phyloP scores from a whole-genome alignment of 192 early-diverging fungal species.

The Entomortierella chlamydospora region DNA sequence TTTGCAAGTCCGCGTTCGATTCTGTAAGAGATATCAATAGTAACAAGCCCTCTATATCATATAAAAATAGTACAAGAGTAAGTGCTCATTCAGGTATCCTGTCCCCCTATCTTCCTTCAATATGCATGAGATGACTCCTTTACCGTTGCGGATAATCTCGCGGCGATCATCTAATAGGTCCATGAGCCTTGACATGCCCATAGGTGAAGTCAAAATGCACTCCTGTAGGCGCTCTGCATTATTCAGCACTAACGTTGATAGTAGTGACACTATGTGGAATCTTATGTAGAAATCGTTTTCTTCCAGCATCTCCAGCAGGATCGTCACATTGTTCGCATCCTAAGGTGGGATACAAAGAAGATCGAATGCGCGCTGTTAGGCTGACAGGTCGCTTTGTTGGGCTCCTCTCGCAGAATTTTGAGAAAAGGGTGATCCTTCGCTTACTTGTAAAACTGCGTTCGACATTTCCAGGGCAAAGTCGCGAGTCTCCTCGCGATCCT shows the following conservation, averaged over 20 bases:
- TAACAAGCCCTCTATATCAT: slow-evolving; percentile 84
- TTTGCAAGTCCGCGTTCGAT: slow-evolving; percentile 95
- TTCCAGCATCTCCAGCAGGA: slow-evolving; percentile 88
- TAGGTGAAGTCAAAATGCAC: slow-evolving; percentile 86
- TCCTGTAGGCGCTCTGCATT: slow-evolving; percentile 77
- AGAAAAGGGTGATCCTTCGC: too few species aligned
- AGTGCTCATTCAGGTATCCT: too few species aligned
- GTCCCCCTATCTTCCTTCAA: too few species aligned
- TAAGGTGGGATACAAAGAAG: slow-evolving; percentile 14
- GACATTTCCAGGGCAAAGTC: slow-evolving; percentile 39
- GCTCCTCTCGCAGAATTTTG: too few species aligned
- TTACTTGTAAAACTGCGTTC: slow-evolving; percentile 26
- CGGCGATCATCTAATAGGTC: slow-evolving; percentile 93
- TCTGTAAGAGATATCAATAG: slow-evolving; percentile 93
- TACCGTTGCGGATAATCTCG: slow-evolving; percentile 96
- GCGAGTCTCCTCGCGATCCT: slow-evolving; percentile 35
- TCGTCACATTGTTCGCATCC: slow-evolving; percentile 76
- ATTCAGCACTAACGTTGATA: slow-evolving; percentile 78
- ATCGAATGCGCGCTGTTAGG: background rate
- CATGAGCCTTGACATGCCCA: slow-evolving; percentile 88
- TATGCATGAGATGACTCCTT: slow-evolving; percentile 7
- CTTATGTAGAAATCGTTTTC: slow-evolving; percentile 95
- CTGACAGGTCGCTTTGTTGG: background rate
- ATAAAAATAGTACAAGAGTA: background rate
- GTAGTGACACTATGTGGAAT: slow-evolving; percentile 90